These are phyloP conservation scores for Mycosphaerella sp. DNA, from an alignment of 2,329 filamentous ascomycete species.

Conservation along the genomic window DNA sequence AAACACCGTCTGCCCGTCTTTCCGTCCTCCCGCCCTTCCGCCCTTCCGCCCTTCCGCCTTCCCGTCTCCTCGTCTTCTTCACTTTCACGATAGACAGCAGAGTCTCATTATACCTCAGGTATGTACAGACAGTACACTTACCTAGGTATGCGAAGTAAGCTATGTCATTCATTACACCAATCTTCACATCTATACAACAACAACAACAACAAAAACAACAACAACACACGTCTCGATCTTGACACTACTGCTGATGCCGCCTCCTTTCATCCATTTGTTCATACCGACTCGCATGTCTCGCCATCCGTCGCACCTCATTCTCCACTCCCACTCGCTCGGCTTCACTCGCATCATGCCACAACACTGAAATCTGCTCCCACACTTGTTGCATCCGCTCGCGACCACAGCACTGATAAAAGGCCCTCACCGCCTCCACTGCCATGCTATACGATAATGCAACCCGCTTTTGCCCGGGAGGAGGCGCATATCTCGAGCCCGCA, in stretches of 20 bases:
- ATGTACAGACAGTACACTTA: too few species aligned
- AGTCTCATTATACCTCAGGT: too few species aligned
- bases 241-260: not conserved
- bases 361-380: constrained; percentile 43
- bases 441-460: constrained; percentile 43
- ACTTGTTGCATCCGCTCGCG: constrained; percentile 48
- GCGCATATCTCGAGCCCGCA: not conserved
- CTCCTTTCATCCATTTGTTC: not conserved
- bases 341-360: constrained; percentile 31
- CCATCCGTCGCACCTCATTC: constrained; percentile 6
- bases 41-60: too few species aligned
- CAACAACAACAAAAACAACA: too few species aligned
- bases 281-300: constrained; percentile 6
- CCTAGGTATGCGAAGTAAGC: too few species aligned
- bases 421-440: constrained; percentile 54
- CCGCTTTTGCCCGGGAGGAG: not conserved
- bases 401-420: constrained; percentile 57
- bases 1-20: too few species aligned
- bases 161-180: too few species aligned
- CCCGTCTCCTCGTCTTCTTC: too few species aligned
- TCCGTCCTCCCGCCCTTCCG: too few species aligned
- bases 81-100: too few species aligned
- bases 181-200: too few species aligned
- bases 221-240: too few species aligned
- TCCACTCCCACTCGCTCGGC: constrained; percentile 1